phyloP scores from a whole-genome alignment of 164 flowering plant genomes.

The Dillenia suffruticosa region DNA sequence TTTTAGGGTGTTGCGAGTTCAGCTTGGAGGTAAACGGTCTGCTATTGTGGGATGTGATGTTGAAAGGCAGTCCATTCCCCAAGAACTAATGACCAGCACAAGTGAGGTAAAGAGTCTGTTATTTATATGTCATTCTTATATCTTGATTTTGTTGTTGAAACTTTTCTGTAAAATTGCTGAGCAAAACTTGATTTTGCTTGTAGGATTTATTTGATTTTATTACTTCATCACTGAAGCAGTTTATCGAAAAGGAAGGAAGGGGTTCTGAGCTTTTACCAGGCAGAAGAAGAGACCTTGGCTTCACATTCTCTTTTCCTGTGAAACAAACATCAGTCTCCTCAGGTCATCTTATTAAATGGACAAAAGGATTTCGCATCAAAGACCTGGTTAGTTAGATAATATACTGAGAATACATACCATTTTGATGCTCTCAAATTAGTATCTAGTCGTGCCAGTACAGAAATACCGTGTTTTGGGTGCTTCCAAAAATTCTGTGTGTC shows the following conservation, averaged over 20 bases:
- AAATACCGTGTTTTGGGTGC: too few relatives aligned
- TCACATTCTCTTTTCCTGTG: conserved; percentile 91
- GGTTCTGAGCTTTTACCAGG: conserved; percentile 22
- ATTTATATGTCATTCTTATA: too few relatives aligned
- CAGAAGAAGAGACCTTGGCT: conserved; percentile 69
- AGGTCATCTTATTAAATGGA: conserved; percentile 81
- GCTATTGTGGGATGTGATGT: conserved; percentile 41
- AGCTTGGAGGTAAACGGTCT: conserved; percentile 61
- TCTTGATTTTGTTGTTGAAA: too few relatives aligned
- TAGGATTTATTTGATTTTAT: conserved; percentile 89
- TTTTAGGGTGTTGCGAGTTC: conserved; percentile 83
- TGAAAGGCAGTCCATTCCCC: conserved; percentile 64
- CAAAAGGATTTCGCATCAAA: conserved; percentile 74
- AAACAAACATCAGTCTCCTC: conserved; percentile 71
- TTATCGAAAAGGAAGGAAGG: conserved; percentile 56
- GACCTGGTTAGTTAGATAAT: conserved; percentile 59
- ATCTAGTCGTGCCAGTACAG: too few relatives aligned
- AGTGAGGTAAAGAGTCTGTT: conserved; percentile 50
- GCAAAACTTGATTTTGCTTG: conserved; percentile 14
- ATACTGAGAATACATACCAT: not conserved
- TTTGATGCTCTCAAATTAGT: too few relatives aligned
- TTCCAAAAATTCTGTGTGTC: too few relatives aligned
- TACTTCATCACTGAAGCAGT: conserved; percentile 55
- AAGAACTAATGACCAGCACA: conserved; percentile 65
- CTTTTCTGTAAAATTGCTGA: too few relatives aligned